phyloP scores from a whole-genome alignment of 768 basidiomycete species.

The Naganishia vaughanmartiniae region DNA sequence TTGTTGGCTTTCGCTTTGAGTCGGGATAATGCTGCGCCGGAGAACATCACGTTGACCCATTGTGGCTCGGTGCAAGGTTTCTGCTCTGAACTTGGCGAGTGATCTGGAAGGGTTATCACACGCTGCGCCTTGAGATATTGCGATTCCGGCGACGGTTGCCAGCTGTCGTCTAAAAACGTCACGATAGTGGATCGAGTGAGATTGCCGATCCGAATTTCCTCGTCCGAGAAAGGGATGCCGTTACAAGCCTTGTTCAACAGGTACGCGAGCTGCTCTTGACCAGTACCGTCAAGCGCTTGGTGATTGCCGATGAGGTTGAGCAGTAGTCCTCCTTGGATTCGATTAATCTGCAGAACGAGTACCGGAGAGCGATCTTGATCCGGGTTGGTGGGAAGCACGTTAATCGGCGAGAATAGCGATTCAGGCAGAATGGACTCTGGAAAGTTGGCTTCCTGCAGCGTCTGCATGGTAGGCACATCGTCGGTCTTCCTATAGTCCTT shows the following conservation, averaged over 20 bases:
- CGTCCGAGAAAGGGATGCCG: constrained; percentile 1
- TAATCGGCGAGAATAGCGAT: constrained; percentile 5
- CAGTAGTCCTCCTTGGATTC: neutral
- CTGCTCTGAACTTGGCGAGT: neutral
- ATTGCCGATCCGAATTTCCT: constrained; percentile 18
- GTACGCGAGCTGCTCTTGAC: constrained; percentile 12
- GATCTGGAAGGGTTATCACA: neutral
- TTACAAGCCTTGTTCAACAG: constrained; percentile 24
- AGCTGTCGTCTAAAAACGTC: neutral
- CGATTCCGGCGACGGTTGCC: constrained; percentile 11
- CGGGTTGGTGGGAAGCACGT: constrained; percentile 15
- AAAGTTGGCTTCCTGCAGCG: neutral
- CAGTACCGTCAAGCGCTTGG: constrained; percentile 14
- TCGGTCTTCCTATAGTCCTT: neutral
- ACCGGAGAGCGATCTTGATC: neutral
- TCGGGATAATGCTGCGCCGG: constrained; percentile 59
- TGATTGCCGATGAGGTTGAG: constrained; percentile 15
- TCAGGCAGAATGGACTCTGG: neutral
- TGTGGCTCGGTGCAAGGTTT: neutral
- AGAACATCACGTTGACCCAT: constrained; percentile 60
- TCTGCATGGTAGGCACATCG: neutral
- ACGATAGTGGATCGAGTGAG: constrained; percentile 2
- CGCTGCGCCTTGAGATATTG: neutral
- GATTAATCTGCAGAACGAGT: constrained; percentile 6
- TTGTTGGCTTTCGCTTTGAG: constrained; percentile 56